Evolutionary conservation across 2,329 filamentous ascomycete genomes (phyloP).

Genomic region (Hymenoscyphus salicellus): DNA sequence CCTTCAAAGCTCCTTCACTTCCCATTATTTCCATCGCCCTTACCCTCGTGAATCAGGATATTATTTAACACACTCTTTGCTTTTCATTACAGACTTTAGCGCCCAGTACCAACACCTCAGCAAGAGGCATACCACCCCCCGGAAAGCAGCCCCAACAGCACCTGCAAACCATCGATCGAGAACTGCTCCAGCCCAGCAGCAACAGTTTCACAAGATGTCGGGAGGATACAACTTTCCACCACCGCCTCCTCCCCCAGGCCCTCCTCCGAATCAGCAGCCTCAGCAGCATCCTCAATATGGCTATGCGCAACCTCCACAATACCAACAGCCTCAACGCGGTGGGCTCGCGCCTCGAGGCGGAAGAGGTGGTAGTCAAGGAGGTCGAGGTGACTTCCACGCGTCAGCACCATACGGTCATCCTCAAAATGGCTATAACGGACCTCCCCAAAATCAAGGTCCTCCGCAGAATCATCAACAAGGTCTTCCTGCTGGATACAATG

Average conservation of each 20-base stretch:
- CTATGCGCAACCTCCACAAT: slow-evolving; percentile 17
- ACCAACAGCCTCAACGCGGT: slow-evolving; percentile 32
- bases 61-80: slow-evolving; percentile 22
- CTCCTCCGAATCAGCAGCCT: slow-evolving; percentile 22
- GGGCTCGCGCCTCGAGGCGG: slow-evolving; percentile 34
- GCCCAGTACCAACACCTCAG: slow-evolving; percentile 6
- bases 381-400: slow-evolving; percentile 33
- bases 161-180: background rate
- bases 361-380: slow-evolving; percentile 32
- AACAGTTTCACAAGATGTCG: slow-evolving; percentile 27
- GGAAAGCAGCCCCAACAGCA: background rate
- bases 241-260: slow-evolving; percentile 35
- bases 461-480: slow-evolving; percentile 22
- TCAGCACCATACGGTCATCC: slow-evolving; percentile 28
- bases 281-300: slow-evolving; percentile 26
- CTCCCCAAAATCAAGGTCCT: slow-evolving; percentile 17
- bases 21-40: slow-evolving; percentile 6
- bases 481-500: slow-evolving; percentile 30
- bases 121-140: background rate
- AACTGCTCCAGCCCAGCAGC: background rate
- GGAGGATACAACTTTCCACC: slow-evolving; percentile 37
- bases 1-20: background rate
- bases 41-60: slow-evolving; percentile 12
- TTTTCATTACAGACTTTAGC: slow-evolving; percentile 10
- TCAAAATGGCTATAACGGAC: slow-evolving; percentile 30